Percentiles rank a stretch among this genome's conserved stretches.
Evolutionary conservation across 2,329 filamentous ascomycete species (phyloP).

Genomic region (Aquanectria penicillioides): DNA sequence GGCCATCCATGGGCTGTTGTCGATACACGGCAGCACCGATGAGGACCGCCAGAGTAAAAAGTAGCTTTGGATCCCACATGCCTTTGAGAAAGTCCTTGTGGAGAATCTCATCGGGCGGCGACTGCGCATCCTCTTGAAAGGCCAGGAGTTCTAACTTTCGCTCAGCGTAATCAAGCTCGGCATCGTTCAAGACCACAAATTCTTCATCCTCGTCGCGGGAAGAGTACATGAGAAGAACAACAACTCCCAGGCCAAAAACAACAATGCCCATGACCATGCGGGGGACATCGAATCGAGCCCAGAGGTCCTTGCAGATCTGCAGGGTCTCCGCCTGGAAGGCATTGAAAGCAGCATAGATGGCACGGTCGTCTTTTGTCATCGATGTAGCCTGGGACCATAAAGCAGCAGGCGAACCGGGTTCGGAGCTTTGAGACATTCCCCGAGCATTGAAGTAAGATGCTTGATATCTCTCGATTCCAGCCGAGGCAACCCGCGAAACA

Average conservation of each 20-base stretch:
- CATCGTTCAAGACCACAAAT: constrained; percentile 62
- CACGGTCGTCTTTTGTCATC: constrained; percentile 50
- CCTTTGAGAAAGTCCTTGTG: constrained; percentile 49
- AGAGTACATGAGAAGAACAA: constrained; percentile 78
- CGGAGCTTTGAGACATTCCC: constrained; percentile 70
- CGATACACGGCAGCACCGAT: constrained; percentile 45
- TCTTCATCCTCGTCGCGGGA: constrained; percentile 66
- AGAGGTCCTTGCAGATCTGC: constrained; percentile 81
- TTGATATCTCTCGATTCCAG: constrained; percentile 91
- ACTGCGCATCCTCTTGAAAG: constrained; percentile 50
- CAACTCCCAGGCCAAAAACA: constrained; percentile 74
- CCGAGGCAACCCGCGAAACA: constrained; percentile 80
- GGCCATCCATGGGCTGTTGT: constrained; percentile 45
- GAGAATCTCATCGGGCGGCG: constrained; percentile 50
- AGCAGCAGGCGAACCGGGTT: constrained; percentile 48
- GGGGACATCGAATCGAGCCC: constrained; percentile 90
- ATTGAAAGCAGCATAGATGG: constrained; percentile 68
- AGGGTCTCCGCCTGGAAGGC: constrained; percentile 84
- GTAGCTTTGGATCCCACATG: constrained; percentile 47
- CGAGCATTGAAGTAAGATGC: constrained; percentile 80
- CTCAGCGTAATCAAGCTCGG: constrained; percentile 69
- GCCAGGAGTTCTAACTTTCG: constrained; percentile 62
- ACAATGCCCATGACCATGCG: constrained; percentile 85
- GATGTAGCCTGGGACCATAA: constrained; percentile 61
- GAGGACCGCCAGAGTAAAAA: constrained; percentile 44